Percentiles rank a stretch among this genome's conserved stretches.
phyloP scores from a whole-genome alignment of 2,329 filamentous ascomycete species.

The Ceratocystis lukuohia region DNA sequence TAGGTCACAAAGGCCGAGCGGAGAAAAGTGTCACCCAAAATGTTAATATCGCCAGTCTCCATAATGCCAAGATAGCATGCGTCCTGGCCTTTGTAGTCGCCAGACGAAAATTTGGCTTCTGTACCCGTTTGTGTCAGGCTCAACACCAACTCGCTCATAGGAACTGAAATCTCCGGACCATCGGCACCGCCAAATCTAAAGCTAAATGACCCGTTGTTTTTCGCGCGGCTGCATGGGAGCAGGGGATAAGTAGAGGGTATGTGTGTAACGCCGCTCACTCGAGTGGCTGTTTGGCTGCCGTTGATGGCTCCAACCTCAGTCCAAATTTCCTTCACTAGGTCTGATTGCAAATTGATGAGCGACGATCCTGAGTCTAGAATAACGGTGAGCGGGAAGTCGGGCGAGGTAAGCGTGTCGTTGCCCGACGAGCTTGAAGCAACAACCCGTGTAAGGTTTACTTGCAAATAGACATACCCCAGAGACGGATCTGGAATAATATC shows the following conservation, averaged over 20 bases:
- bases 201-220: conserved; percentile 35
- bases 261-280: background rate
- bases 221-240: conserved; percentile 37
- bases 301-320: conserved; percentile 41
- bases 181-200: conserved; percentile 40
- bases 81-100: conserved; percentile 31
- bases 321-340: conserved; percentile 42
- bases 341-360: conserved; percentile 53
- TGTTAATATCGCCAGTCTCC: conserved; percentile 31
- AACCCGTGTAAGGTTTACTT: conserved; percentile 36
- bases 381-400: conserved; percentile 39
- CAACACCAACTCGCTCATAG: conserved; percentile 44
- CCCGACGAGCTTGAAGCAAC: conserved; percentile 37
- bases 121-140: conserved; percentile 28
- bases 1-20: conserved; percentile 49
- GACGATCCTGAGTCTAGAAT: conserved; percentile 67
- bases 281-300: conserved; percentile 22
- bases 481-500: conserved; percentile 37
- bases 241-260: conserved; percentile 29
- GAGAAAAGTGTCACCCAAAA: conserved; percentile 46
- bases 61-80: conserved; percentile 46
- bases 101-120: conserved; percentile 27
- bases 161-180: conserved; percentile 38
- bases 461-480: conserved; percentile 34
- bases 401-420: conserved; percentile 33